Base-by-base conservation (phyloP, 2,329 filamentous ascomycete genomes). In the Ceratocystis albifundus region DNA sequence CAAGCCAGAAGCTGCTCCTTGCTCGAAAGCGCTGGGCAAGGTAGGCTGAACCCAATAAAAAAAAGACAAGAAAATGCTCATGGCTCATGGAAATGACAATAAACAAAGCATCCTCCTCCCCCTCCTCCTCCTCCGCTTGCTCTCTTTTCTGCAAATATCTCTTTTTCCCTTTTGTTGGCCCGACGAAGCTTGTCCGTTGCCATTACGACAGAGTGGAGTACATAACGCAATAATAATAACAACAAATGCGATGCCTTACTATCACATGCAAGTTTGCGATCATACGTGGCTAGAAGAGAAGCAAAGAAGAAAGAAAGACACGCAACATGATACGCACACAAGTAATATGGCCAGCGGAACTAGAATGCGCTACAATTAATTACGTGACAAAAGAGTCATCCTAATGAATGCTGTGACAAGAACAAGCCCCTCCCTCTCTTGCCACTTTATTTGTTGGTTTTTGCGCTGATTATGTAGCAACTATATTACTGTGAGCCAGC, bases 161-260 rank as follows among this genome's bases (percentile, higher is more conserved):
- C 46, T 48, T 22, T 48, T 48, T 48, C n/a, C 46, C 17, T 48
- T 28, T 25, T 25, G 48, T 53, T 53, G 48, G 48, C 48, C 48
- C 2, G 0, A 25, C 48, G 22, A 10, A 15, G 48, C 48, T 15
- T 25, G 20, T 25, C 32, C 55, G 55, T 59, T 59, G 55, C 55
- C 8, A 59, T n/a, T 59, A 32, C 55, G 55, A 59, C 55, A 59
- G 3, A 8, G 55, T 59, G 55, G 55, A 17, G 55, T 15, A 59
- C 28, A 36, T 41, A 41, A 41, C 36, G 15, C 4, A 1, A 15
- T 15, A 15, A 15, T 41, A 41, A 3, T 4, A 41, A 41, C 15
- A 41, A 41, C 15, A 12, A 41, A 41, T 41, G 36, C 36, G 20
- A 50, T 25, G 48, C 20, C 2, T 53, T 22, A 12, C 8, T 3